A percentile compares a stretch with the other conserved stretches of the same genome.
phyloP scores from a whole-genome alignment of 345 rosid species.

The Brassica juncea region DNA sequence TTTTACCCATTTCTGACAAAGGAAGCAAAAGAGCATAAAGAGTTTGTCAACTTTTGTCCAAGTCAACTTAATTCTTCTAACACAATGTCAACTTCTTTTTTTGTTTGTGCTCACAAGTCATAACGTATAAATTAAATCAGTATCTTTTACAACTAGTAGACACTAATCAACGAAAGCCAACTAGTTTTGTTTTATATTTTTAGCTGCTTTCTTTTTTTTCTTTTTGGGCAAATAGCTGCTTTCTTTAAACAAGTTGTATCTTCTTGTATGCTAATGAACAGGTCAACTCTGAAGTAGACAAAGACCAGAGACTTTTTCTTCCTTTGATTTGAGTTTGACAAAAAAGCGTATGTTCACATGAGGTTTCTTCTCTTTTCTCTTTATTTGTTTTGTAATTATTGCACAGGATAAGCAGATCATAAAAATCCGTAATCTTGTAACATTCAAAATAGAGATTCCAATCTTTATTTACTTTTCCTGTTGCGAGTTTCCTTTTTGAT shows the following conservation, averaged over 20 bases:
- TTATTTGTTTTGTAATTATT: not conserved
- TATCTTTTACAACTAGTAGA: slow-evolving; percentile 29
- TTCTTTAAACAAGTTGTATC: slow-evolving; percentile 15
- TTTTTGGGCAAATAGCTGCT: not conserved
- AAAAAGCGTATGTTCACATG: slow-evolving; percentile 26
- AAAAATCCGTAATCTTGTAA: not conserved
- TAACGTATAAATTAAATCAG: slow-evolving; percentile 26
- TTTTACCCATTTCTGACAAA: slow-evolving; percentile 28
- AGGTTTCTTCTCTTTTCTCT: not conserved
- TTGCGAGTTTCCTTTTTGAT: too few species aligned
- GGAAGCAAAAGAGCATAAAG: slow-evolving; percentile 11
- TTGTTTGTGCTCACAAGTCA: slow-evolving; percentile 39
- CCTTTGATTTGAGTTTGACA: slow-evolving; percentile 19
- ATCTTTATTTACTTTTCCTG: too few species aligned
- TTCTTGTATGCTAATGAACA: slow-evolving; percentile 19
- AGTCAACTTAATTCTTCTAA: slow-evolving; percentile 26
- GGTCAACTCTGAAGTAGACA: slow-evolving; percentile 33
- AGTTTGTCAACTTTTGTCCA: slow-evolving; percentile 4
- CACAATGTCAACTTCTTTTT: slow-evolving; percentile 36
- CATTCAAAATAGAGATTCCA: not conserved
- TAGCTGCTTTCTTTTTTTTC: slow-evolving; percentile 3
- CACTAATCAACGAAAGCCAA: slow-evolving; percentile 27
- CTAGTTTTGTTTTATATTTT: not conserved
- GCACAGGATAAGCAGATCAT: not conserved
- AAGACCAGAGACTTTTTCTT: slow-evolving; percentile 17